Evolutionary conservation across 495 filamentous ascomycete species (phyloP), one percentile per base, ranked within the genome.

Genomic region (Penicillium odoratum): DNA sequence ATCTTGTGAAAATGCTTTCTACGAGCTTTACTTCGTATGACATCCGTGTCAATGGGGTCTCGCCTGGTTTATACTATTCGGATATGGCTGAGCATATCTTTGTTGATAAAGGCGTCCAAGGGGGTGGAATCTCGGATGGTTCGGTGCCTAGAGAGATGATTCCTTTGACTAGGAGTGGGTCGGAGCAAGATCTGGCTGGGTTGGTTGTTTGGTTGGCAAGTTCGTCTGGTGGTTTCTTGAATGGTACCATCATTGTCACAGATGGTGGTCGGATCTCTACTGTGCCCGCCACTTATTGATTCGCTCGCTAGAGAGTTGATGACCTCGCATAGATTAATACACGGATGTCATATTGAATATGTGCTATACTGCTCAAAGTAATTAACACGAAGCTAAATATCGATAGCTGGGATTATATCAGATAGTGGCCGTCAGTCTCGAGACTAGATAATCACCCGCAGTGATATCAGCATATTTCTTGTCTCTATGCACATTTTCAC

Each of bases 381-480:
- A 40, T 40, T 40, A 13, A 16, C 38, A 40, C n/a, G 48, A 5
- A 30, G 26, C 26, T 29, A 10, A 8, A 13, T 29, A 50, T 30
- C 29, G 44, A 28, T 30, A 8, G 21, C 48, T 8, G 26, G 40
- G 30, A 3, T 31, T 50, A 46, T 45, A 42, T 28, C 62, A 62
- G 28, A 50, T 18, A 40, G 93, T 97, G 11, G 88, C 87, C 16
- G 82, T 73, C 66, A 98, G 69, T 61, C 93, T 83, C 75, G 90
- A 85, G 36, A 90, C 83, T 29, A 98, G 71, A 69, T 98, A 96
- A 9, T 96, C 84, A 3, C 90, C 89, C 58, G 88, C 86, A 44
- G 86, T 91, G 58, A 97, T 85, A 1, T 81, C 85, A 33, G 83
- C 71, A 66, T 95, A 96, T 74, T 93, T 94, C 76, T 85, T 93